Conservation (phyloP, 208 protist species). For the Crithidia thermophila region DNA sequence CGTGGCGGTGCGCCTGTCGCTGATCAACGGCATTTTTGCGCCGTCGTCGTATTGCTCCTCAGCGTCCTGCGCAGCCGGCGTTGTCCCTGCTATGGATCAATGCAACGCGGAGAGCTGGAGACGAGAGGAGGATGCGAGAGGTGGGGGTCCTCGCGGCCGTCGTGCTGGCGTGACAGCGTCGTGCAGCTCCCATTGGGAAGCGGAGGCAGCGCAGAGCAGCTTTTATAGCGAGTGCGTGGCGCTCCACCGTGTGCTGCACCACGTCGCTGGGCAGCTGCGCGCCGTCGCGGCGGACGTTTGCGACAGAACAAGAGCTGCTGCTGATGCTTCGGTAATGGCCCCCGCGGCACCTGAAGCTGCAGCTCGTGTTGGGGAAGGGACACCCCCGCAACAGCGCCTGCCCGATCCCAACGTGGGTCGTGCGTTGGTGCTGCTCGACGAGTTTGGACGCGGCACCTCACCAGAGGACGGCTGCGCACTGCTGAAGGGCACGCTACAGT, state of each 20-base stretch:
- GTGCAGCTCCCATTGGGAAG: conserved; percentile 4
- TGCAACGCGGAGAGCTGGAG: no score
- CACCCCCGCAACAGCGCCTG: no score
- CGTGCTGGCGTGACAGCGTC: no score
- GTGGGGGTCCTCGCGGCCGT: not conserved
- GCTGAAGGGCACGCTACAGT: conserved; percentile 63
- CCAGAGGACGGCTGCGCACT: conserved; percentile 85
- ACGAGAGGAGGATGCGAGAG: no score
- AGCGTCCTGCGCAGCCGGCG: not conserved
- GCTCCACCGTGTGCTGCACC: conserved; percentile 66
- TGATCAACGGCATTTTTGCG: conserved; percentile 59
- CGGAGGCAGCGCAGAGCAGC: conserved; percentile 32
- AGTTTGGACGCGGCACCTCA: conserved; percentile 95
- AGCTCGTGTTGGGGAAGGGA: no score
- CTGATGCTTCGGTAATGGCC: no score
- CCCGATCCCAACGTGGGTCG: conserved; percentile 19
- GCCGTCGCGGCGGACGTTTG: not conserved
- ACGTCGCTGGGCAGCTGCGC: conserved; percentile 31
- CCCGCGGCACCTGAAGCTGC: no score
- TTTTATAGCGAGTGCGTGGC: conserved; percentile 74
- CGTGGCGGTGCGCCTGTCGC: conserved; percentile 42
- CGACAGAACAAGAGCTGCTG: not conserved
- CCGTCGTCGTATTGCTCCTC: conserved; percentile 11
- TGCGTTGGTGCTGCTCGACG: conserved; percentile 92
- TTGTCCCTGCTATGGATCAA: no score